Evolutionary conservation across 1,139 yeast genomes (phyloP).

Genomic region (Debaryomycetaceae sp.): DNA sequence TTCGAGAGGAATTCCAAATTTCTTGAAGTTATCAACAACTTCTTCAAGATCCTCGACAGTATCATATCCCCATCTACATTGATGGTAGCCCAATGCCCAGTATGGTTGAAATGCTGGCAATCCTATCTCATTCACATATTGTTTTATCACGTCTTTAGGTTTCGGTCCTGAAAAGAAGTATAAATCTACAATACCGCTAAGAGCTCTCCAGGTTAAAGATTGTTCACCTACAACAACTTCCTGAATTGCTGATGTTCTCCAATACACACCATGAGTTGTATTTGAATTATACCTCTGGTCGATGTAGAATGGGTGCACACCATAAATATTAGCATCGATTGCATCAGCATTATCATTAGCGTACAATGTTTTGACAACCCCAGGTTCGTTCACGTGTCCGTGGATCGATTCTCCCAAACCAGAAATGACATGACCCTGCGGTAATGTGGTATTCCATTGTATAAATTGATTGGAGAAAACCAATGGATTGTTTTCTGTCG

Average conservation of each 20-base stretch:
- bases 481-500: slow-evolving; percentile 26
- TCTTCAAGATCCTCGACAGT: slow-evolving; percentile 14
- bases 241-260: slow-evolving; percentile 22
- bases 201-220: slow-evolving; percentile 25
- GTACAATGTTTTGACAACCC: slow-evolving; percentile 22
- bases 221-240: slow-evolving; percentile 19
- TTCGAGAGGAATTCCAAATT: slow-evolving; percentile 19
- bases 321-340: slow-evolving; percentile 21
- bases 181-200: slow-evolving; percentile 26
- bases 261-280: slow-evolving; percentile 21
- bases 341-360: slow-evolving; percentile 22
- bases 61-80: slow-evolving; percentile 22
- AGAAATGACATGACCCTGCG: slow-evolving; percentile 21
- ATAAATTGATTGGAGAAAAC: slow-evolving; percentile 30
- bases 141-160: slow-evolving; percentile 25
- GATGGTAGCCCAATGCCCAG: slow-evolving; percentile 23
- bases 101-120: slow-evolving; percentile 21
- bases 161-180: slow-evolving; percentile 31
- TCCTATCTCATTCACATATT: slow-evolving; percentile 22
- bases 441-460: slow-evolving; percentile 26
- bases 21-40: slow-evolving; percentile 17
- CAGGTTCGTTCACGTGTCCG: slow-evolving; percentile 24
- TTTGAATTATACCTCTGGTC: slow-evolving; percentile 19
- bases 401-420: slow-evolving; percentile 33
- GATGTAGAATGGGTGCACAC: slow-evolving; percentile 21